These are phyloP conservation scores for Cladosporium velox DNA, from an alignment of 2,329 filamentous ascomycete genomes.

Conservation along the genomic window DNA sequence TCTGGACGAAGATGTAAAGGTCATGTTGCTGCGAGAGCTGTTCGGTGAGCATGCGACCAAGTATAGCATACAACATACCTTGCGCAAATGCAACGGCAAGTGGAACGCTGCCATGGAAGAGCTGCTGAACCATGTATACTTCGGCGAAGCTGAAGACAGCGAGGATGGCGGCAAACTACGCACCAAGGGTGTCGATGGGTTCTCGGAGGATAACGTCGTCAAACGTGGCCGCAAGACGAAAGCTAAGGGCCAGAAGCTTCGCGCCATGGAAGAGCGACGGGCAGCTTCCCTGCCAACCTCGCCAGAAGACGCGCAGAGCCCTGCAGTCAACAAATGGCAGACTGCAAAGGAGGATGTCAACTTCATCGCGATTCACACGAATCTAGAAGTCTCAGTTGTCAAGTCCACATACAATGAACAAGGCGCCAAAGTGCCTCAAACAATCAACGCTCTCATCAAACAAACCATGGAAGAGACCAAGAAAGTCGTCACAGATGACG, in stretches of 20 bases:
- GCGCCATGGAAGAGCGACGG: conserved; percentile 31
- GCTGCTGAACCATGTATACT: conserved; percentile 74
- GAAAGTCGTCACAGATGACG: conserved; percentile 42
- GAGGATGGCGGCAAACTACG: conserved; percentile 46
- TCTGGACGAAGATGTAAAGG: conserved; percentile 63
- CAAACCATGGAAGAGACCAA: conserved; percentile 47
- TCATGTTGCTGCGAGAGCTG: conserved; percentile 64
- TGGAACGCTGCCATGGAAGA: conserved; percentile 74
- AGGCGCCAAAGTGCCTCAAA: conserved; percentile 56
- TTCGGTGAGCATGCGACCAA: conserved; percentile 67
- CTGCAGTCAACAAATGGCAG: conserved; percentile 58
- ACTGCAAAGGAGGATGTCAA: conserved; percentile 59
- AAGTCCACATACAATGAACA: conserved; percentile 61
- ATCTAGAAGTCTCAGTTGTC: conserved; percentile 50
- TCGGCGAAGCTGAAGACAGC: conserved; percentile 65
- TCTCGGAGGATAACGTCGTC: conserved; percentile 60
- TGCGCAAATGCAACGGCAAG: conserved; percentile 68
- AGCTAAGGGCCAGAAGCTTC: conserved; percentile 42
- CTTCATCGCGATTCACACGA: conserved; percentile 58
- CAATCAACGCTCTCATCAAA: conserved; percentile 57
- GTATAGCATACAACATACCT: conserved; percentile 65
- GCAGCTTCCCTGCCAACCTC: conserved; percentile 32
- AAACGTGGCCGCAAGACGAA: conserved; percentile 49
- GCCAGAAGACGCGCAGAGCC: conserved; percentile 28
- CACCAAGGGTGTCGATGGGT: conserved; percentile 79